Evolutionary conservation across 352 stramenopile species (phyloP).

Genomic region (Globisporangium abappressorium): DNA sequence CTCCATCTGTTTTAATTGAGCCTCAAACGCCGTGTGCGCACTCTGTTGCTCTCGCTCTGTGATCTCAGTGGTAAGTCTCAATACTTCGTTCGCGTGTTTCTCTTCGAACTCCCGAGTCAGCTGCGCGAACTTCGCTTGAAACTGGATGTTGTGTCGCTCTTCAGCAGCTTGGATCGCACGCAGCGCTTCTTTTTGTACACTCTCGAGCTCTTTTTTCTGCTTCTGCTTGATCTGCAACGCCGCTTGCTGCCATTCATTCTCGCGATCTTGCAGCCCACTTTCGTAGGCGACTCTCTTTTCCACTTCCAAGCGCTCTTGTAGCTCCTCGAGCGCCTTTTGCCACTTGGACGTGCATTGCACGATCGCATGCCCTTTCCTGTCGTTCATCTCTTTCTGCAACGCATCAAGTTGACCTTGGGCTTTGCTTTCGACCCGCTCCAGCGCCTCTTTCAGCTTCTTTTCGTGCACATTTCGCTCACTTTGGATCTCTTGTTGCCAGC

Average conservation of each 20-base stretch:
- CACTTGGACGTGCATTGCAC: slow-evolving; percentile 71
- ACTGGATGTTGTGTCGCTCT: slow-evolving; percentile 52
- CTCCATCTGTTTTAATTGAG: slow-evolving; percentile 21
- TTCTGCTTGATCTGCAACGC: slow-evolving; percentile 68
- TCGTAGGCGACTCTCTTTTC: slow-evolving; percentile 66
- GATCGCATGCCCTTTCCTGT: slow-evolving; percentile 51
- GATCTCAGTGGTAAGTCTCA: slow-evolving; percentile 22
- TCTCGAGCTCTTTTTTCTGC: slow-evolving; percentile 65
- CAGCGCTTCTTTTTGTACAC: slow-evolving; percentile 57
- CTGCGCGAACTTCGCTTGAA: slow-evolving; percentile 34
- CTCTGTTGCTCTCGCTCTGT: slow-evolving; percentile 24
- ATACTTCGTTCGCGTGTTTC: slow-evolving; percentile 21
- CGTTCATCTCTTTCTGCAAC: slow-evolving; percentile 63
- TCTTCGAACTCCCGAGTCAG: slow-evolving; percentile 35
- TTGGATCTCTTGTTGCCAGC: slow-evolving; percentile 36
- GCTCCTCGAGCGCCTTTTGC: slow-evolving; percentile 63
- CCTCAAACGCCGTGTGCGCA: slow-evolving; percentile 21
- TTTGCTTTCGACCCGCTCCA: slow-evolving; percentile 34
- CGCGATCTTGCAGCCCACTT: slow-evolving; percentile 59
- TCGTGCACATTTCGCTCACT: slow-evolving; percentile 27
- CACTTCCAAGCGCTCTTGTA: slow-evolving; percentile 56
- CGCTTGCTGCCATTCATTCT: slow-evolving; percentile 75
- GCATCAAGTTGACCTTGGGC: slow-evolving; percentile 30
- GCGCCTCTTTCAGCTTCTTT: slow-evolving; percentile 28
- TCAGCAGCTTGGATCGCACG: slow-evolving; percentile 62